Conservation (phyloP, 371 early-diverging fungal species). For the Zychaea mexicana region DNA sequence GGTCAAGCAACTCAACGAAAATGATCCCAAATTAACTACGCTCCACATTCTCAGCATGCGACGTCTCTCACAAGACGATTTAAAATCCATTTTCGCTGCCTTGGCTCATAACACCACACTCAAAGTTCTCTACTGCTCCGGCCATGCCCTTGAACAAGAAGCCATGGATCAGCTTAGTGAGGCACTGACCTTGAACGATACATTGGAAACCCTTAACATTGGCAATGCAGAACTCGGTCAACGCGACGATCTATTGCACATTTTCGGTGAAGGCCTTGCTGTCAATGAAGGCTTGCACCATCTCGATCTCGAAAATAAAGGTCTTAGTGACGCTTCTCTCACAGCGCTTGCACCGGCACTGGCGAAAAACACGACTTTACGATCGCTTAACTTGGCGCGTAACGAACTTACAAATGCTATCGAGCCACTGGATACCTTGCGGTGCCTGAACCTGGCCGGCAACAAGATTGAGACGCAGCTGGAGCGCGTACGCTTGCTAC, state of each 20-base stretch:
- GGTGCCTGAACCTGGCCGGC: slow-evolving; percentile 44
- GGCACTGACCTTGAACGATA: slow-evolving; percentile 51
- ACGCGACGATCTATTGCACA: slow-evolving; percentile 26
- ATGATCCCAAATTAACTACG: slow-evolving; percentile 53
- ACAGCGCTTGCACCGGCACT: slow-evolving; percentile 7
- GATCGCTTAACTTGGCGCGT: slow-evolving; percentile 49
- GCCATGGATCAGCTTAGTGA: slow-evolving; percentile 43
- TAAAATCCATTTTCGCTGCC: slow-evolving; percentile 52
- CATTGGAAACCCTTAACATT: slow-evolving; percentile 49
- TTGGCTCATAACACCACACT: slow-evolving; percentile 49
- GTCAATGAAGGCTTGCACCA: slow-evolving; percentile 50
- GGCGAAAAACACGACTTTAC: slow-evolving; percentile 28
- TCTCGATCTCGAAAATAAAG: slow-evolving; percentile 65
- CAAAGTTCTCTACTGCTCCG: slow-evolving; percentile 58
- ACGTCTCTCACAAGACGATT: slow-evolving; percentile 46
- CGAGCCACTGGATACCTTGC: slow-evolving; percentile 8
- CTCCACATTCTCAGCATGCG: slow-evolving; percentile 67
- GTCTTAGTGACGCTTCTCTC: slow-evolving; percentile 23
- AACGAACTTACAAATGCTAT: slow-evolving; percentile 50
- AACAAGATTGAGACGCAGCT: slow-evolving; percentile 39
- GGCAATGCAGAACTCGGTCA: slow-evolving; percentile 48
- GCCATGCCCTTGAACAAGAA: slow-evolving; percentile 47
- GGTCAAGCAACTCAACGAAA: slow-evolving; percentile 56
- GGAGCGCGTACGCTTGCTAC: slow-evolving; percentile 40
- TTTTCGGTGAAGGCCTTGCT: slow-evolving; percentile 54